A percentile compares a stretch with the other conserved stretches of the same genome.
Conservation (phyloP, 257 asterid genomes). For the Ligustrum vulgare region DNA sequence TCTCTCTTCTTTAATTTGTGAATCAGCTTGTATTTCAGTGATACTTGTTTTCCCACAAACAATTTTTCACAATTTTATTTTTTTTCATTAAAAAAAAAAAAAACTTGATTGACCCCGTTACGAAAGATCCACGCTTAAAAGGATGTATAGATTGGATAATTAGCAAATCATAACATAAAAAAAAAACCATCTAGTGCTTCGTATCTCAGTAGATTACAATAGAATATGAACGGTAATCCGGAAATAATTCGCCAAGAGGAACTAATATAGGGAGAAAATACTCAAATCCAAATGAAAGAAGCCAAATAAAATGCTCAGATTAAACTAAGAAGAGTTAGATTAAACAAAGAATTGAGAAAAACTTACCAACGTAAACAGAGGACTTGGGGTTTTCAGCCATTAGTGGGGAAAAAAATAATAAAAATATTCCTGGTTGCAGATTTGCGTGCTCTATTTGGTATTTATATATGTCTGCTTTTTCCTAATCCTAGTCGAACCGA, state of each 20-base stretch:
- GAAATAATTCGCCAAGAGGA: neutral
- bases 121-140: neutral
- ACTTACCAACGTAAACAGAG: constrained; percentile 65
- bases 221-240: neutral
- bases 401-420: neutral
- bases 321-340: neutral
- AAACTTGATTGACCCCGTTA: neutral
- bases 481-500: neutral
- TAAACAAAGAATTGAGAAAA: neutral
- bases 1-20: neutral
- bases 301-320: neutral
- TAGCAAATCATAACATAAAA: neutral
- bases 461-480: neutral
- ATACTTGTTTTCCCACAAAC: neutral
- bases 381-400: constrained; percentile 61
- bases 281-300: neutral
- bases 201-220: neutral
- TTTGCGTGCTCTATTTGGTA: neutral
- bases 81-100: neutral
- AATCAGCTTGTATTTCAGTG: neutral
- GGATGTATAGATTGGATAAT: neutral
- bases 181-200: neutral
- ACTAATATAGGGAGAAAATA: neutral
- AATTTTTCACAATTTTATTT: neutral
- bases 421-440: neutral